A percentile compares a stretch with the other conserved stretches of the same genome.
phyloP scores from a whole-genome alignment of 1,284 basidiomycete species.

The Papiliotrema laurentii region DNA sequence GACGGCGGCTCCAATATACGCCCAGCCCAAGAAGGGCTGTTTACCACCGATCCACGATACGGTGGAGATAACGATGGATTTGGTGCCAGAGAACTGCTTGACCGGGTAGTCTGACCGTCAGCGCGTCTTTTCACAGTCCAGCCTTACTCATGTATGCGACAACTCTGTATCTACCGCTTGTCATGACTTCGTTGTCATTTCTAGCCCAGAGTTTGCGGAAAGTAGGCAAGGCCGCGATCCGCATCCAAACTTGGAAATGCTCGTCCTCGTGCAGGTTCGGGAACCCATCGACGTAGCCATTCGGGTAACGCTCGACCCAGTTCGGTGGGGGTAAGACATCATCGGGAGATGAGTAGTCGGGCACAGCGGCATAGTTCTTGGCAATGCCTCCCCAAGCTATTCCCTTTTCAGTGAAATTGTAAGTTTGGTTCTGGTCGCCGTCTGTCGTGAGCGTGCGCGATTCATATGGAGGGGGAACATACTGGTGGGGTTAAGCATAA shows the following conservation, averaged over 20 bases:
- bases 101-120: slow-evolving; percentile 79
- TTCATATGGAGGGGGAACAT: slow-evolving; percentile 10
- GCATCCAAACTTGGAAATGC: slow-evolving; percentile 99
- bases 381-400: slow-evolving; percentile 94
- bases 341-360: slow-evolving; percentile 54
- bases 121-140: slow-evolving; percentile 3
- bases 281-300: slow-evolving; percentile 69
- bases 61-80: slow-evolving; percentile 93
- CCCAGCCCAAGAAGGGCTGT: slow-evolving; percentile 88
- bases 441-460: slow-evolving; percentile 33
- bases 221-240: slow-evolving; percentile 91
- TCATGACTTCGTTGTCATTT: slow-evolving; percentile 74
- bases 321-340: slow-evolving; percentile 88
- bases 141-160: slow-evolving; percentile 71
- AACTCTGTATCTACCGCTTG: slow-evolving; percentile 71
- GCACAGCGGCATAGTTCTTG: slow-evolving; percentile 71
- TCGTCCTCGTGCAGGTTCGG: slow-evolving; percentile 77
- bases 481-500: slow-evolving; percentile 55
- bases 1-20: slow-evolving; percentile 84
- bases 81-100: slow-evolving; percentile 83
- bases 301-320: slow-evolving; percentile 69
- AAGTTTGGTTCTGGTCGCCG: slow-evolving; percentile 54
- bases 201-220: slow-evolving; percentile 93
- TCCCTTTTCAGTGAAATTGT: slow-evolving; percentile 70
- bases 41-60: slow-evolving; percentile 98